Base-by-base conservation (phyloP, 202 grass and related monocot genomes). In the Tripidium arundinaceum region DNA sequence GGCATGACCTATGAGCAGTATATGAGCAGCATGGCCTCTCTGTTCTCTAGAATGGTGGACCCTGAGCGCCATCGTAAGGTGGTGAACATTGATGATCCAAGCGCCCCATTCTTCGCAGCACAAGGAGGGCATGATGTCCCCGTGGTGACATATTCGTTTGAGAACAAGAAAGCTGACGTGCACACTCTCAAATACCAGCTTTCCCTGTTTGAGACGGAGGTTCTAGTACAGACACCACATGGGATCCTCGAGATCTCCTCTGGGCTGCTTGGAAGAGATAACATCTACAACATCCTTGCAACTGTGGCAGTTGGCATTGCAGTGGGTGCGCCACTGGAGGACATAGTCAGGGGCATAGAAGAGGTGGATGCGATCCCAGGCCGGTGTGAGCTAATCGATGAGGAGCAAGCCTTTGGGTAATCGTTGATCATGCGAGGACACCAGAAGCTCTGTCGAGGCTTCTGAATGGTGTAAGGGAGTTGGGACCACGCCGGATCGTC, bases 211-310 rank as follows among this genome's bases (percentile, higher is more conserved):
- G 94, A 98, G 79, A 98, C 92, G 0, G 89, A 98, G 76, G 90
- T 98, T 61, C 70, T 98, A 37, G 92, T 98, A 40, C 94, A 94
- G 67, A 98, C 94, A 18, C 94, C 94, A 14, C 86, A 88, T 21
- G 92, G 94, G 31, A 98, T 98, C 74, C 92, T 98, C 27, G 94
- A 98, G 72, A 98, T 98, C 11, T 98, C 94, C 14, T 98, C 94
- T 57, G 92, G 94, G 38, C 88, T 98, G 29, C 94, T 98, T 77
- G 92, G 94, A 65, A 92, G 76, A 55, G 83, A 91, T 27, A 98
- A 94, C 74, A 85, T 98, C 46, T 98, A 94, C 79, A 94, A 74
- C 21, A 93, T 98, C 82, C 92, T 98, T 83, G 94, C 92, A 27
- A 87, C 90, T 81, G 92, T 98, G 14, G 92, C 94, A 79, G 94